Base-by-base conservation (phyloP, 805 yeast species). In the Saturnispora saitoi region DNA sequence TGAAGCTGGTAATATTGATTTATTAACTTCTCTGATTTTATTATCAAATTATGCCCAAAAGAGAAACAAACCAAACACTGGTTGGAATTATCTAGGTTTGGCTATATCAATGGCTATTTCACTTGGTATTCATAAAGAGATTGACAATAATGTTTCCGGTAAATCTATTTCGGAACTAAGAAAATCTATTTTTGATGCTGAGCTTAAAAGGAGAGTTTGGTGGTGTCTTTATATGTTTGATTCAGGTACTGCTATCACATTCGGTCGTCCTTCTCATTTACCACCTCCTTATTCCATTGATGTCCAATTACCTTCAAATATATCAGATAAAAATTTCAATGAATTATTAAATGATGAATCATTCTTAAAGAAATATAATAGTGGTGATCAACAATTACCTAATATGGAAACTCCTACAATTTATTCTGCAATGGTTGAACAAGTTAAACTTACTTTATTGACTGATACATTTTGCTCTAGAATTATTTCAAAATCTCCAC, bases 81-180 rank as follows among this genome's bases (percentile, higher is more conserved):
- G 83, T 22, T 82, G 86, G 83, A 78, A 78, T 55, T 79, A 76
- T 53, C 64, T 80, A 32, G 87, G 88, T 11, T 65, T 79, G 15
- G 81, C 85, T 0, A 72, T 78, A 8, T 67, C 83, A 52, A 80
- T 81, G 83, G 86, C 87, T 0, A 67, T 77, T 55, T 80, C 83
- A 0, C 60, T 82, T 37, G 89, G 87, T 4, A 63, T 81, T 24
- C 76, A 79, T 57, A 75, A 74, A 47, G 84, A 80, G 52, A 72
- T 76, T 51, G 37, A 51, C 2, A 49, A 55, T 2, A 53, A 45
- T 17, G 37, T 41, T 9, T 39, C 46, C 26, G 47, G 47, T 20
- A 34, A 34, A 15, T 41, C 51, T 15, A 42, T 47, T 3, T 20
- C 46, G 14, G 58, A 60, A 46, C 59, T 67, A 17, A 65, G 64